Percentiles rank a stretch among this genome's conserved stretches.
Conservation (phyloP, 2,329 filamentous ascomycete species). For the Trichophyton equinum region DNA sequence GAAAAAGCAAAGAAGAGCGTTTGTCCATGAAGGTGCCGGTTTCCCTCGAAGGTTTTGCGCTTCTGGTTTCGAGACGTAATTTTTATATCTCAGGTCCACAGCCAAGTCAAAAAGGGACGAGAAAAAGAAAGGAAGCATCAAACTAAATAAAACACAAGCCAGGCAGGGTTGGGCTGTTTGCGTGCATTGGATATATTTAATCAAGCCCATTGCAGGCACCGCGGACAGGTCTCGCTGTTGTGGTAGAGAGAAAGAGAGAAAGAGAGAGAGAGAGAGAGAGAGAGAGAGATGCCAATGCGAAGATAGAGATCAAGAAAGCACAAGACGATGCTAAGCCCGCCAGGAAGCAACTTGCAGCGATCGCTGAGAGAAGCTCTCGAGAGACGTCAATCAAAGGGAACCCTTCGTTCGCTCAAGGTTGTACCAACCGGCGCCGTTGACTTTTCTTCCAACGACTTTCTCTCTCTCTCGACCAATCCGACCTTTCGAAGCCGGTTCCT, state of each 20-base stretch:
- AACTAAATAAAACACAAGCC: neutral
- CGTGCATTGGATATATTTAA: neutral
- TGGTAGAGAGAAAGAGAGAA: neutral
- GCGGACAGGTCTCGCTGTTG: neutral
- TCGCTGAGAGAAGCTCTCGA: slow-evolving; percentile 17
- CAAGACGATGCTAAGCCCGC: neutral
- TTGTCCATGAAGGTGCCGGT: neutral
- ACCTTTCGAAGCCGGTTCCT: slow-evolving; percentile 39
- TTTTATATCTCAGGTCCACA: neutral
- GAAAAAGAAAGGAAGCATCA: neutral
- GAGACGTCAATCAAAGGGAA: slow-evolving; percentile 32
- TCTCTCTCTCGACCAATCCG: slow-evolving; percentile 42
- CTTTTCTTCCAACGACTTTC: slow-evolving; percentile 55
- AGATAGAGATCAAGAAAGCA: neutral
- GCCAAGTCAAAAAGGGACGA: neutral
- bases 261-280: neutral
- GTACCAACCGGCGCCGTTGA: slow-evolving; percentile 36
- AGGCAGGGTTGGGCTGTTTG: neutral
- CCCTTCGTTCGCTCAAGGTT: slow-evolving; percentile 37
- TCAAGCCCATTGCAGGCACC: neutral
- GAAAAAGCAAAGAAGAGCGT: neutral
- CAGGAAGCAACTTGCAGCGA: neutral
- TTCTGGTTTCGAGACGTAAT: neutral
- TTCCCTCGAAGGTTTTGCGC: neutral
- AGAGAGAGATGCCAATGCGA: neutral